Base-by-base conservation (phyloP, 306 rosid species). In the Vicia villosa region DNA sequence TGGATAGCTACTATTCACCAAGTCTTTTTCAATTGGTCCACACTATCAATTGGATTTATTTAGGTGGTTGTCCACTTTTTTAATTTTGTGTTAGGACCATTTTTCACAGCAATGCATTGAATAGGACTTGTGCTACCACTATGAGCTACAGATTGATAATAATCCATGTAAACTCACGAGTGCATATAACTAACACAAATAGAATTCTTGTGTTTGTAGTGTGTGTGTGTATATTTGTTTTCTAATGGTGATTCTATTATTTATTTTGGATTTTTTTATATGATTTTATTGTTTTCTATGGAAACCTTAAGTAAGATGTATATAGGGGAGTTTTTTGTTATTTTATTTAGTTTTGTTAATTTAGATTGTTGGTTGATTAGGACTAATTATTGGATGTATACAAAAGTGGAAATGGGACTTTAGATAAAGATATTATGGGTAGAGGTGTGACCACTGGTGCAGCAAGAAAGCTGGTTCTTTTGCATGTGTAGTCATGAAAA, bases 61-160 rank as follows among this genome's bases (percentile, higher is more conserved):
- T 43, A 64, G 73, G 26, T 10, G 13, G 74, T 77, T 81, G 88
- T 70, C 88, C 83, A 62, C 10, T 13, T 64, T 51, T 70, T 34
- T 42, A 12, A 15, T 21, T 49, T 52, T 19, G 10, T 59, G 20
- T 59, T 34, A 38, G 85, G 87, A 80, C 83, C 87, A 80, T 74
- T 49, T 49, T 56, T 61, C 55, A 74, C 76, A 80, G 64, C 81
- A 74, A 74, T 41, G 69, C 54, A 11, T 8, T 56, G 83, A 77
- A 66, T 73, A 37, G 5, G 80, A 80, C 80, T 54, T 3, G 24
- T 83, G 78, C 60, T 26, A 3, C 11, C 10, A 20, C 38, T 12
- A 9, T 37, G 30, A 26, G 5, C 42, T 66, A 40, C 49, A 43
- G 24, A 6, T 15, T 30, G 10, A 15, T 30, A 56, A 56, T 36